Percentiles rank a stretch among this genome's conserved stretches.
phyloP scores from a whole-genome alignment of 768 basidiomycete genomes.

The Wakefieldia striispora region DNA sequence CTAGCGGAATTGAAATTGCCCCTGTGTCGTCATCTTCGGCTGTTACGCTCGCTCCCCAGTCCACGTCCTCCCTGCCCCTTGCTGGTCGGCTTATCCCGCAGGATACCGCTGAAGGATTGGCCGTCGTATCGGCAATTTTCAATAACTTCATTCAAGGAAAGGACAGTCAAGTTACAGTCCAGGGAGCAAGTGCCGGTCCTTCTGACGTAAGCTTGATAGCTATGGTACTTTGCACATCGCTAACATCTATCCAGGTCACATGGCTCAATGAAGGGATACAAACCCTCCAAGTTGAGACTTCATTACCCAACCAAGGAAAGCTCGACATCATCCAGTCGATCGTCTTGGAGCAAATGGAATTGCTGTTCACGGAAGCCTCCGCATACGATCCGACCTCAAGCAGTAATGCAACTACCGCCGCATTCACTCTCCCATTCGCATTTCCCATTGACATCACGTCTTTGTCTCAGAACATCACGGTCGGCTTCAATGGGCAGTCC shows the following conservation, averaged over 20 bases:
- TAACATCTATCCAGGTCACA: constrained; percentile 43
- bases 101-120: constrained; percentile 47
- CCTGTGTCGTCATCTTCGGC: constrained; percentile 48
- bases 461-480: constrained; percentile 56
- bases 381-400: constrained; percentile 58
- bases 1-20: constrained; percentile 54
- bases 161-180: constrained; percentile 56
- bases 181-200: constrained; percentile 57
- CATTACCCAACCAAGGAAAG: constrained; percentile 61
- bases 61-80: constrained; percentile 52
- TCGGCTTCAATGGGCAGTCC: constrained; percentile 47
- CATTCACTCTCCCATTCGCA: constrained; percentile 65
- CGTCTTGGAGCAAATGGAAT: constrained; percentile 52
- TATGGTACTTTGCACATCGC: background rate
- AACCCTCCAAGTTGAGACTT: constrained; percentile 53
- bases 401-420: constrained; percentile 57
- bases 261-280: constrained; percentile 76
- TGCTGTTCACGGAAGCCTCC: constrained; percentile 56
- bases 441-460: constrained; percentile 69
- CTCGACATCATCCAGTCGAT: constrained; percentile 66
- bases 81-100: constrained; percentile 68
- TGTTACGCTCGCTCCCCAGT: constrained; percentile 54
- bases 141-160: constrained; percentile 70
- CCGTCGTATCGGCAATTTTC: constrained; percentile 61
- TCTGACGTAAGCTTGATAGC: constrained; percentile 42